Conservation (phyloP, 768 basidiomycete species). For the Candolleomyces aberdarensis region DNA sequence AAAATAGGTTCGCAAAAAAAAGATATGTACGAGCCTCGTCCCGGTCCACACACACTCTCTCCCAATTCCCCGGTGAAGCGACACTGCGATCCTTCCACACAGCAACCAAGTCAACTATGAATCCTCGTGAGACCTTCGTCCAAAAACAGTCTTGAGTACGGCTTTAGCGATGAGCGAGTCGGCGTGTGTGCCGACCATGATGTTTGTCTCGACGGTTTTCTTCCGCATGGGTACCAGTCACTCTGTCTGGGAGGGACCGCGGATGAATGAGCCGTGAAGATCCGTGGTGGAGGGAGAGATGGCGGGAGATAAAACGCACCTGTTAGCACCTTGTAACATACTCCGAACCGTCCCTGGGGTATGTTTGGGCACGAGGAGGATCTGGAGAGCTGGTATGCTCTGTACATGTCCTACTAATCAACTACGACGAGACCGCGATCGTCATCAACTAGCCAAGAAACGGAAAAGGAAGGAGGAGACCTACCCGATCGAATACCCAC, state of each 20-base stretch:
- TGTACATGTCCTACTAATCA: slow-evolving; percentile 73
- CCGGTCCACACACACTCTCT: slow-evolving; percentile 61
- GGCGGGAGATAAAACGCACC: no score
- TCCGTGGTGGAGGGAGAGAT: not conserved
- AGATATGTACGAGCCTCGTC: no score
- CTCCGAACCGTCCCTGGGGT: slow-evolving; percentile 71
- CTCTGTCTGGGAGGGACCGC: slow-evolving; percentile 38
- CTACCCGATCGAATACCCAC: slow-evolving; percentile 80
- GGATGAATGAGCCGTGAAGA: not conserved
- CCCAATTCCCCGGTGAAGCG: slow-evolving; percentile 52
- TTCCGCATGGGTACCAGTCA: slow-evolving; percentile 93
- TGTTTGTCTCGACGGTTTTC: slow-evolving; percentile 83
- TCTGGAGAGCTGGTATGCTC: slow-evolving; percentile 78
- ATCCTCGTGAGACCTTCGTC: slow-evolving; percentile 48
- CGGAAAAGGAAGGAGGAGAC: slow-evolving; percentile 16
- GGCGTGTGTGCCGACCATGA: slow-evolving; percentile 82
- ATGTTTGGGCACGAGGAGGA: slow-evolving; percentile 75
- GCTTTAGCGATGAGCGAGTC: slow-evolving; percentile 77
- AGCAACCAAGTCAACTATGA: slow-evolving; percentile 61
- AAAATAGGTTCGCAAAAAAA: no score
- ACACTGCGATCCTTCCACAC: slow-evolving; percentile 72
- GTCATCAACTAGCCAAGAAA: no score
- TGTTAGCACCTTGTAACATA: slow-evolving; percentile 79
- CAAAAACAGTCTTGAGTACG: slow-evolving; percentile 53
- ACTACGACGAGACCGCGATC: no score